Evolutionary conservation across 139 green algal genomes (phyloP).

Genomic region (Chlamydomonas incerta): DNA sequence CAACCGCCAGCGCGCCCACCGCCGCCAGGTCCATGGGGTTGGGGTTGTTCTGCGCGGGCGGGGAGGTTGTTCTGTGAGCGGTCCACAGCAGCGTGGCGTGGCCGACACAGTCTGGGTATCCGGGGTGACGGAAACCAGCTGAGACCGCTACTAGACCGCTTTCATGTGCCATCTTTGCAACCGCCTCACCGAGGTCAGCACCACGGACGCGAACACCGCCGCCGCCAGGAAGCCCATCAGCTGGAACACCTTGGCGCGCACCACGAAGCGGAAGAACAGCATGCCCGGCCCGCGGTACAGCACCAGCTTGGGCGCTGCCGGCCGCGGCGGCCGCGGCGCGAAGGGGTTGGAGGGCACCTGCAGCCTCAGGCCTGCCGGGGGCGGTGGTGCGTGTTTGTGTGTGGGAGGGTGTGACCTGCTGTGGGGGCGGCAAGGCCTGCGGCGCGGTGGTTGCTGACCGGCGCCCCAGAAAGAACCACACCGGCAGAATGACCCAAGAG

Average conservation of each 20-base stretch:
- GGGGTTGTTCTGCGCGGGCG: constrained; percentile 22
- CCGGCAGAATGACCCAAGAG: too few relatives aligned
- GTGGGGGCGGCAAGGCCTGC: too few relatives aligned
- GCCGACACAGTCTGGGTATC: too few relatives aligned
- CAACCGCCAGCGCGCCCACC: constrained; percentile 46
- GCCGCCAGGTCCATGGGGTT: constrained; percentile 42
- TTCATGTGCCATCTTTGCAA: too few relatives aligned
- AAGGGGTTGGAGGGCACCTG: constrained; percentile 45
- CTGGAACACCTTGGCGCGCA: constrained; percentile 84
- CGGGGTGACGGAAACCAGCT: too few relatives aligned
- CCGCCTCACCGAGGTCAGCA: constrained; percentile 30
- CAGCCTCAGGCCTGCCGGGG: constrained; percentile 5
- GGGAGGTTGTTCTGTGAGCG: too few relatives aligned
- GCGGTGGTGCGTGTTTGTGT: too few relatives aligned
- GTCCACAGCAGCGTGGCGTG: too few relatives aligned
- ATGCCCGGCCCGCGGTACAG: constrained; percentile 78
- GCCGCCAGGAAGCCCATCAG: constrained; percentile 62
- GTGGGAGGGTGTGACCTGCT: too few relatives aligned
- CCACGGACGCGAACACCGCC: constrained; percentile 25
- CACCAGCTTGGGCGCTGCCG: constrained; percentile 50
- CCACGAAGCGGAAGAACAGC: constrained; percentile 73
- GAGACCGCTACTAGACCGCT: too few relatives aligned
- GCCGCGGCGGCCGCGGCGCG: not conserved
- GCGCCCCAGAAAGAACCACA: too few relatives aligned
- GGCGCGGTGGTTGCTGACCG: too few relatives aligned